Conservation (phyloP, 1,139 yeast species). For the Debaryomyces coudertii region DNA sequence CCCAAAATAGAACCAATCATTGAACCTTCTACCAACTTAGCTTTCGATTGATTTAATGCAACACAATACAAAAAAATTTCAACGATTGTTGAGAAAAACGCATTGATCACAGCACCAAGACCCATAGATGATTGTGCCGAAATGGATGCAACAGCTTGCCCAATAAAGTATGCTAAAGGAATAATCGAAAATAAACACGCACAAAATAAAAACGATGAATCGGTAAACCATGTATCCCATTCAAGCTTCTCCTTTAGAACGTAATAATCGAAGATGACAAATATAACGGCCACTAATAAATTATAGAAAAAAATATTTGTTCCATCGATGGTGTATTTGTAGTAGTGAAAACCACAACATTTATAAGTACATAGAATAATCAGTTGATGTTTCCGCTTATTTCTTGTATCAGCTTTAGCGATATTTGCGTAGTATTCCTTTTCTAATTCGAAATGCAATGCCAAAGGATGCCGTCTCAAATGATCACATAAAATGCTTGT, state of each 20-base stretch:
- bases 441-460: slow-evolving; percentile 70
- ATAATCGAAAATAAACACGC: slow-evolving; percentile 82
- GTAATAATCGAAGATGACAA: slow-evolving; percentile 81
- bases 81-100: slow-evolving; percentile 94
- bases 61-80: slow-evolving; percentile 92
- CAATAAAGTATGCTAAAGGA: slow-evolving; percentile 95
- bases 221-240: slow-evolving; percentile 55
- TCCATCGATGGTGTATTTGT: slow-evolving; percentile 95
- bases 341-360: slow-evolving; percentile 88
- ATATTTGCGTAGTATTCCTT: slow-evolving; percentile 46
- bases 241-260: slow-evolving; percentile 57
- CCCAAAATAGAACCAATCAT: slow-evolving; percentile 94
- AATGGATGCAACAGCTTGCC: slow-evolving; percentile 98
- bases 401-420: slow-evolving; percentile 19
- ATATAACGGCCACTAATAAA: slow-evolving; percentile 73
- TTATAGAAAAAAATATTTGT: slow-evolving; percentile 92
- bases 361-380: slow-evolving; percentile 82
- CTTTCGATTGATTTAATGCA: slow-evolving; percentile 84
- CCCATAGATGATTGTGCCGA: slow-evolving; percentile 99
- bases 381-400: slow-evolving; percentile 40
- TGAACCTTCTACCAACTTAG: slow-evolving; percentile 94
- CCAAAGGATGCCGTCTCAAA: slow-evolving; percentile 87
- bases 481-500: slow-evolving; percentile 66
- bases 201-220: slow-evolving; percentile 65
- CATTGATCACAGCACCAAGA: slow-evolving; percentile 98